phyloP scores from a whole-genome alignment of 345 rosid genomes.

The Populus deltoides region DNA sequence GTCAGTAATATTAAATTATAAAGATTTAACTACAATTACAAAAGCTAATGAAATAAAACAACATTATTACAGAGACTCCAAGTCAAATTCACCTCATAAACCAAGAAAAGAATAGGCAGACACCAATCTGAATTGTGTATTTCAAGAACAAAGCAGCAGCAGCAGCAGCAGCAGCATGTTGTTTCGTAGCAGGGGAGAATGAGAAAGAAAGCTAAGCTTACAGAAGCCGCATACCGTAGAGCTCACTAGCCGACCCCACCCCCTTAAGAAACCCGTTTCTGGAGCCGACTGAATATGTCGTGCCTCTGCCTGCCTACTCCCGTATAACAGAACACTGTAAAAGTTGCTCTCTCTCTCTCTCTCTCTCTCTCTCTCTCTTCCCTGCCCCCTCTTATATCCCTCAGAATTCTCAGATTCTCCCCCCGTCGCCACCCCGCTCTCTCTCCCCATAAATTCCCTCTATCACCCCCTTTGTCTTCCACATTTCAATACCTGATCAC shows the following conservation, averaged over 20 bases:
- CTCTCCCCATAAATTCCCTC: conserved; percentile 27
- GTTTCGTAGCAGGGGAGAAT: neutral
- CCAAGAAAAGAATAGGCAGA: neutral
- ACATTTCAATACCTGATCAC: neutral
- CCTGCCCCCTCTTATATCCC: conserved; percentile 32
- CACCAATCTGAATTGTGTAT: neutral
- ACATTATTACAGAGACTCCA: neutral
- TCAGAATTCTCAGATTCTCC: conserved; percentile 34
- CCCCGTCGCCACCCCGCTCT: conserved; percentile 12
- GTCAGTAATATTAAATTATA: no score
- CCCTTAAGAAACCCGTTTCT: conserved; percentile 10
- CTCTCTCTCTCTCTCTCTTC: conserved; percentile 12
- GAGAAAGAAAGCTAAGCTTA: neutral
- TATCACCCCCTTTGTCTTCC: neutral
- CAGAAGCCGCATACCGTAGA: conserved; percentile 22
- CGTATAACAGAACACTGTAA: conserved; percentile 44
- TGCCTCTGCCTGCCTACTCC: conserved; percentile 4
- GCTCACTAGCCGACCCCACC: conserved; percentile 11
- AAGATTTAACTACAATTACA: no score
- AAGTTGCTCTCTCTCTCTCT: conserved; percentile 11
- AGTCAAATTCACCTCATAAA: neutral
- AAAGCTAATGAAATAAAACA: no score
- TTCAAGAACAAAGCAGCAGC: neutral
- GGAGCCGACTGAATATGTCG: conserved; percentile 54
- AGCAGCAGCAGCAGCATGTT: neutral